Base-by-base conservation (phyloP, 1,284 basidiomycete species). In the Fistulinella cinereoalba region DNA sequence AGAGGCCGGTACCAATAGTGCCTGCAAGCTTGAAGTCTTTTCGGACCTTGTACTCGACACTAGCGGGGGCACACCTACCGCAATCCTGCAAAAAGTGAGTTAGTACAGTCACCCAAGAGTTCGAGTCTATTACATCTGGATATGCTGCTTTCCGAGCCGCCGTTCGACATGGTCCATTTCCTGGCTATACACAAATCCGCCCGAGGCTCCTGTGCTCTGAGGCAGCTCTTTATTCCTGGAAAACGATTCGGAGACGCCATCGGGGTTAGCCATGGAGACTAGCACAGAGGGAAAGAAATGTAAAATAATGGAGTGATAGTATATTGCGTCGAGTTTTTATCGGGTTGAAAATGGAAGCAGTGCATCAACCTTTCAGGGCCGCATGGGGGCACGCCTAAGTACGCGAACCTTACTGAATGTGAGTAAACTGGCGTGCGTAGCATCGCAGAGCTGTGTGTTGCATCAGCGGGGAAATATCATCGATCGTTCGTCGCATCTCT, bases 1-100 rank as follows among this genome's bases (percentile, higher is more conserved):
- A 93, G 18, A 91, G 73, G 61, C 88, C 88, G 1, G 87, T 90
- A 36, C 85, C 85, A 50, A 87, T 79, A 25, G 81, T 85, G 29
- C 85, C 85, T 46, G 83, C 83, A 58, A 85, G 83, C 81, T 85
- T 39, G 43, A 46, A 27, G 55, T 21, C 43, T 8, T 28, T 33
- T 51, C 45, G 51, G 21, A n/a, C n/a, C n/a, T n/a, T n/a, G n/a
- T n/a, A n/a, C n/a, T n/a, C n/a, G n/a, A n/a, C n/a, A n/a, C 4
- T 4, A 10, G 23, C n/a, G 21, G 42, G 32, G 12, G 31, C 25
- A 23, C 24, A 13, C 11, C 38, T 65, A 80, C 80, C 46, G 80
- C 78, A 64, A 82, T 81, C 80, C 80, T 81, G 52, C 13, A 34
- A 11, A 28, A 24, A 49, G 11, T 33, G 29, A 11, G 22, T 54